Evolutionary conservation across 108 stramenopile species (phyloP).

Genomic region (Ochromonas danica): DNA sequence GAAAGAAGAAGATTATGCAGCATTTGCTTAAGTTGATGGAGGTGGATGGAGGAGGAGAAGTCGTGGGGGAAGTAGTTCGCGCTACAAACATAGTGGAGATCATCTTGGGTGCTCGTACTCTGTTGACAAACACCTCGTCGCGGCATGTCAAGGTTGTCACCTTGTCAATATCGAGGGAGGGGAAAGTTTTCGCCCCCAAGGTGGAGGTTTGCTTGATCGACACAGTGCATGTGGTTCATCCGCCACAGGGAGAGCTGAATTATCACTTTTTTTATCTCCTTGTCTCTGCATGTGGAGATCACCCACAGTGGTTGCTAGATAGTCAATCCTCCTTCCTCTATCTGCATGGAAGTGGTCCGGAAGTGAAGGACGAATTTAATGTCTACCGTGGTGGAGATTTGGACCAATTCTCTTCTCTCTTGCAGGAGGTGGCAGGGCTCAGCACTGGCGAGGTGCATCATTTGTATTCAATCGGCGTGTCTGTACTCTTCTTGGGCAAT

Average conservation of each 20-base stretch:
- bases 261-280: constrained; percentile 17
- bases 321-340: constrained; percentile 5
- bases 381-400: too few species aligned
- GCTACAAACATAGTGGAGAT: constrained; percentile 6
- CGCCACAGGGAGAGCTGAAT: constrained; percentile 13
- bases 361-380: too few species aligned
- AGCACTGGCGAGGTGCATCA: too few species aligned
- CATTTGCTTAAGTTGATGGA: constrained; percentile 16
- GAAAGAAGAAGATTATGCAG: constrained; percentile 16
- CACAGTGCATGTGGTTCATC: constrained; percentile 14
- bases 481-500: too few species aligned
- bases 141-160: constrained; percentile 13
- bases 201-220: constrained; percentile 14
- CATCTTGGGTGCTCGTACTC: constrained; percentile 13
- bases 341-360: constrained; percentile 9
- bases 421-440: too few species aligned
- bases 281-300: constrained; percentile 14
- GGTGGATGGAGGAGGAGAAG: constrained; percentile 13
- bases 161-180: constrained; percentile 9
- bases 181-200: constrained; percentile 13
- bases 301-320: constrained; percentile 14
- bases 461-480: too few species aligned
- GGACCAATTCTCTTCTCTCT: too few species aligned
- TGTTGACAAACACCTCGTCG: constrained; percentile 14
- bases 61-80: constrained; percentile 13